Evolutionary conservation across 805 yeast species (phyloP), one percentile per base, ranked within the genome.

Genomic region (Cyberlindnera lachancei): DNA sequence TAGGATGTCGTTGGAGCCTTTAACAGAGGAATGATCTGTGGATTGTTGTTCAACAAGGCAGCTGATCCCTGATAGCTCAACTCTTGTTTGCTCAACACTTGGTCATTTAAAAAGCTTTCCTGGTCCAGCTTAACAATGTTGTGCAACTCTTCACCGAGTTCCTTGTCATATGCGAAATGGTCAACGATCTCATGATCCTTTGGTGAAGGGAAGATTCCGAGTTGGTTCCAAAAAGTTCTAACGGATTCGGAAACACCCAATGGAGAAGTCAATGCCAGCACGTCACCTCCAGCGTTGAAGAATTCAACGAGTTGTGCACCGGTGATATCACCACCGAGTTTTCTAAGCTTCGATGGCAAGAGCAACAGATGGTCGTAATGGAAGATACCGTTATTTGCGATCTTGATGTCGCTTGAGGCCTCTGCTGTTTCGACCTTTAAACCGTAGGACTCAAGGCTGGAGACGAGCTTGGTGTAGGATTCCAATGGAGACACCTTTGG

Each of bases 141-240:
- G 16, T 46, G 46, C 18, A 33, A 31, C 23, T 27, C 54, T 5
- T 47, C 47, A n/a, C 48, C 56, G 15, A 48, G 42, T 37, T 57
- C 53, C 6, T 47, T 48, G 14, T 46, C 56, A 18, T 48, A 45
- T 36, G 56, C 52, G 59, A 85, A 85, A 55, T 81, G 79, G 55
- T 87, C 95, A 7, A 67, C 55, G 27, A 80, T 60, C 33, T 63
- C 55, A 53, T 73, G 76, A 31, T 75, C 79, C 51, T 75, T 81
- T 37, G 95, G 94, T 30, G 92, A 71, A 36, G 96, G 83, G 48
- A 66, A 73, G 31, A 92, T 77, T 20, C 96, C 98, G 42, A 88
- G 59, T 53, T 88, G 86, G 48, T 76, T 73, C 42, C 85, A 68
- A 47, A 81, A 79, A 3, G 70, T 61, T 38, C 85, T 73, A 21